phyloP scores from a whole-genome alignment of 495 filamentous ascomycete species.

The Cenococcum geophilum region DNA sequence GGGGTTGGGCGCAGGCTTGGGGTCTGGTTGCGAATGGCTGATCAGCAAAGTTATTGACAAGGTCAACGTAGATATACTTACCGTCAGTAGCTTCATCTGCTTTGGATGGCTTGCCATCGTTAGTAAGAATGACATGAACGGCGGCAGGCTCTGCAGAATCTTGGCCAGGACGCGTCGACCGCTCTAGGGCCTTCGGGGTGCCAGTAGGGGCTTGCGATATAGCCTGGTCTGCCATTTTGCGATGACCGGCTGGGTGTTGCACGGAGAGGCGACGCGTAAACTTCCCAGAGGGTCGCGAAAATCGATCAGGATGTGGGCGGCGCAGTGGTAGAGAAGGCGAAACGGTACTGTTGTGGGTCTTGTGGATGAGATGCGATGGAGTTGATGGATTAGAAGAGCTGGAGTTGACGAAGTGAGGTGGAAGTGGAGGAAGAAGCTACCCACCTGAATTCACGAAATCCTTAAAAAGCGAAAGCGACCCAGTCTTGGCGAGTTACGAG shows the following conservation, averaged over 20 bases:
- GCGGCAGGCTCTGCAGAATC: not conserved
- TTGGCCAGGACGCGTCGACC: conserved; percentile 23
- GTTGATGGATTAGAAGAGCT: conserved; percentile 13
- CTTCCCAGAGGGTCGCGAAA: conserved; percentile 19
- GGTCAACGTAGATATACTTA: conserved; percentile 11
- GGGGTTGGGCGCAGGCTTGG: not conserved
- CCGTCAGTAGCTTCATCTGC: conserved; percentile 17
- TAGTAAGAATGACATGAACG: conserved; percentile 9
- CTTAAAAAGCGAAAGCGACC: conserved; percentile 1
- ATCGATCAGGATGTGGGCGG: not conserved
- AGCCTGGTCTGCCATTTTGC: conserved; percentile 25
- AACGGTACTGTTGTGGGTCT: conserved; percentile 18
- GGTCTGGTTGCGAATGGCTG: not conserved
- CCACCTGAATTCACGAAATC: conserved; percentile 2
- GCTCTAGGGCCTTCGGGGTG: conserved; percentile 16
- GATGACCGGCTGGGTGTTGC: conserved; percentile 22
- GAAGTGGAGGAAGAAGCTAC: conserved; percentile 18
- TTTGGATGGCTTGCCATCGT: conserved; percentile 14
- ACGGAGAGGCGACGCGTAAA: conserved; percentile 26
- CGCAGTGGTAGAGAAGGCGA: conserved; percentile 7
- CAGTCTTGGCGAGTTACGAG: not conserved
- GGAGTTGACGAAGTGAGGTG: conserved; percentile 15
- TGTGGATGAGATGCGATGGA: conserved; percentile 25
- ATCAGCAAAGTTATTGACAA: not conserved
- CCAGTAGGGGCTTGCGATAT: conserved; percentile 15